Base-by-base conservation (phyloP, 2,329 filamentous ascomycete genomes). In the Aspergillus japonicus region DNA sequence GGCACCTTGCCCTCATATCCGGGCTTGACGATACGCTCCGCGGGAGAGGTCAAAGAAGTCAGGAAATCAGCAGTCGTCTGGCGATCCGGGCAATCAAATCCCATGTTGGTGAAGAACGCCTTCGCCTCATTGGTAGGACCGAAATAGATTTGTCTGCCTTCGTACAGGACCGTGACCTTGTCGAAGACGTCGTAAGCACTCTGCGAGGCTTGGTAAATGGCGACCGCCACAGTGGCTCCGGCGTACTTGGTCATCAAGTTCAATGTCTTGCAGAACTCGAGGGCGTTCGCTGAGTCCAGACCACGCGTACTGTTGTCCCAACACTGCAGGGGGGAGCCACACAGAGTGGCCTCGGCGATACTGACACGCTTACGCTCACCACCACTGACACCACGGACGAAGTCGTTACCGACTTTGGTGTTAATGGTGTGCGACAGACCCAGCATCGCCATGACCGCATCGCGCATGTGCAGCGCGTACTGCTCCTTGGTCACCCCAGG, bases 81-180 rank as follows among this genome's bases (percentile, higher is more conserved):
- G 5, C 88, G 81, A 2, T 81, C 71, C 0, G 87, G 87, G 63
- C 88, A 90, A 29, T 81, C 71, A 81, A 85, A 92, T 16, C 89
- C 89, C 70, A 88, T 82, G 2, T 81, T 76, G 67, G 88, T 85
- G 62, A 92, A 91, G 73, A 84, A 91, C 0, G 67, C 69, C 64
- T 83, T 86, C 0, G 89, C 89, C 1, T 79, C 72, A 3, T 68
- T 68, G 0, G 85, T 83, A 0, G 83, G 82, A 0, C 90, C 90
- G 63, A 55, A 55, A n/a, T 55, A 55, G 12, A 55, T 55, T 10
- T 55, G 53, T 29, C 53, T 42, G 21, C 53, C 89, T 64, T 90
- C 86, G 68, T 91, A 90, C 0, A 91, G 78, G 0, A 92, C 85
- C 0, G 72, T 11, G 85, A 66, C 85, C 71, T 91, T 92, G 73